A percentile compares a stretch with the other conserved stretches of the same genome.
Conservation (phyloP, 805 yeast genomes). For the Candida nitratophila region DNA sequence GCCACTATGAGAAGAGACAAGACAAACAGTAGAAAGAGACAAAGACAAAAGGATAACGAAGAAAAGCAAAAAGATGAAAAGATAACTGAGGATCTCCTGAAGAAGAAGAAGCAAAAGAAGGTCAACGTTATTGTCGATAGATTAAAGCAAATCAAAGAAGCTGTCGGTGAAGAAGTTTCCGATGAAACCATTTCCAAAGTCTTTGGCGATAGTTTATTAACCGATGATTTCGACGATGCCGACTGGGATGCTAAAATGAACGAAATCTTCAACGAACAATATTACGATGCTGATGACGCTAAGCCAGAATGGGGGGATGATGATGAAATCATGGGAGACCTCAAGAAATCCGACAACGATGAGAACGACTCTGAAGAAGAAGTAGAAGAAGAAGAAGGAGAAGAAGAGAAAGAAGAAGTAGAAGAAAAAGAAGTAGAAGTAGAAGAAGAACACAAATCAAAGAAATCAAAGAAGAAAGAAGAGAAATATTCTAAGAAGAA, state of each 20-base stretch:
- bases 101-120: conserved; percentile 68
- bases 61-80: conserved; percentile 42
- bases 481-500: conserved; percentile 50
- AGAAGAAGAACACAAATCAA: conserved; percentile 29
- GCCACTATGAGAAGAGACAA: conserved; percentile 84
- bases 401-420: conserved; percentile 19
- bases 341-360: conserved; percentile 9
- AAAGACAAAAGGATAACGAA: conserved; percentile 65
- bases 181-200: conserved; percentile 56
- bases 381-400: conserved; percentile 23
- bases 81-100: conserved; percentile 52
- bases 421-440: conserved; percentile 18
- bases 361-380: conserved; percentile 19
- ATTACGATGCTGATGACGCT: conserved; percentile 45
- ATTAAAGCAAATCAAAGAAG: conserved; percentile 54
- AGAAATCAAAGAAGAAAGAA: conserved; percentile 49
- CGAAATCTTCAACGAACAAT: conserved; percentile 80
- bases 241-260: conserved; percentile 90
- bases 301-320: conserved; percentile 67
- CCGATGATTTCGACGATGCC: conserved; percentile 81
- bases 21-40: conserved; percentile 68
- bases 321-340: conserved; percentile 43
- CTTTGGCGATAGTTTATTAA: conserved; percentile 69
- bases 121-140: conserved; percentile 72
- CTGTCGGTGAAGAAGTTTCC: conserved; percentile 56